Evolutionary conservation across 2,329 filamentous ascomycete species (phyloP).

Genomic region (Cladophialophora yegresii): DNA sequence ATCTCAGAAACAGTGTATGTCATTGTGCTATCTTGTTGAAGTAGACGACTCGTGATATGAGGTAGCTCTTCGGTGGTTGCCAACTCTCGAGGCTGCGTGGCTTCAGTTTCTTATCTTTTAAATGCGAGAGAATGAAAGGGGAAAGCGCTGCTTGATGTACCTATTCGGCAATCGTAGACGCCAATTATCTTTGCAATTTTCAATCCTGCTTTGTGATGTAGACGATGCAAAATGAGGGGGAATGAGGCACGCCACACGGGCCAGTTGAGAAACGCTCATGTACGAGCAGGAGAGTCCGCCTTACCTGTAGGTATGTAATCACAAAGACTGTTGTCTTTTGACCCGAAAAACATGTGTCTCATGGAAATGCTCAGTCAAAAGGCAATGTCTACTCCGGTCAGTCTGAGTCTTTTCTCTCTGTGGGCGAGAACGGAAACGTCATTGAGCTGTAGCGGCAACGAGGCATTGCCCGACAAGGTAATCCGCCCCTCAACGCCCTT

Average conservation of each 20-base stretch:
- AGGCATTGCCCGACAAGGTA: background rate
- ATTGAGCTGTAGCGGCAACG: slow-evolving; percentile 5
- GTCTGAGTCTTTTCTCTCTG: background rate
- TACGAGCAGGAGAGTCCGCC: background rate
- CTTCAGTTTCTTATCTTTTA: background rate
- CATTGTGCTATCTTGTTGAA: slow-evolving; percentile 12
- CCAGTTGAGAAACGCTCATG: background rate
- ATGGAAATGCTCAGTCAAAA: background rate
- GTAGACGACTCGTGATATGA: background rate
- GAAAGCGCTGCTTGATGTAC: background rate
- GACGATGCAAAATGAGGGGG: background rate
- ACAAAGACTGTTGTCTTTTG: background rate
- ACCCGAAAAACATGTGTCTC: background rate
- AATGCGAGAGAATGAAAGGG: background rate
- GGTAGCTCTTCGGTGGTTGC: background rate
- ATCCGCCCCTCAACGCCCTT: background rate
- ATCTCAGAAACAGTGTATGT: slow-evolving; percentile 31
- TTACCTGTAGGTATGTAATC: too few relatives aligned
- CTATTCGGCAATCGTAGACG: background rate
- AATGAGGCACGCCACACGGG: background rate
- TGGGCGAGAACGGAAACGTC: background rate
- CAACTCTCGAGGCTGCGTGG: too few relatives aligned
- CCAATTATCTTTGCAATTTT: background rate
- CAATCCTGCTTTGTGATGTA: background rate
- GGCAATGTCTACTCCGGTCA: background rate